Base-by-base conservation (phyloP, 2,329 filamentous ascomycete genomes). In the Ascochyta fabae region DNA sequence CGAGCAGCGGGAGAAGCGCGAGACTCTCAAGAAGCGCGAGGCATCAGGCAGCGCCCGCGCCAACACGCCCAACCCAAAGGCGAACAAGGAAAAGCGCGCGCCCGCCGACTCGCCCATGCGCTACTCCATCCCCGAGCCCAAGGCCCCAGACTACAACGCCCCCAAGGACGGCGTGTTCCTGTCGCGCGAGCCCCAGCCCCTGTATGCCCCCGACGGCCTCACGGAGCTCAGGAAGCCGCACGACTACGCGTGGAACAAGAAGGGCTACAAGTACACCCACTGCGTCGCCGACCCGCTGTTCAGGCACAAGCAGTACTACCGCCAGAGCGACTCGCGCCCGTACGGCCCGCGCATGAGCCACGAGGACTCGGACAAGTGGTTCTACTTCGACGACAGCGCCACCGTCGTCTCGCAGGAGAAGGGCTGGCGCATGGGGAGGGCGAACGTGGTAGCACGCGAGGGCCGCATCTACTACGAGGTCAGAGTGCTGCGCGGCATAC, bases 401-500 rank as follows among this genome's bases (percentile, higher is more conserved):
- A 85, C 84, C 19, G 87, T 92, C 44, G 86, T 97, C 48, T 96
- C 91, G 0, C 96, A 95, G 13, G 88, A 94, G 64, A 96, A 96
- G 75, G 93, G 95, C 8, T 97, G 95, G 83, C 86, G 96, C 56
- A 95, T 94, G 82, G 89, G 90, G 2, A 86, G 94, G 35, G 92
- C 91, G 12, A 99, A 99, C 68, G 89, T 98, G 0, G 92, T 90
- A 23, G 90, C 93, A 4, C 84, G 95, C 41, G 91, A 98, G 75
- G 95, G 95, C 0, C 86, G 90, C 29, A 92, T 91, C 81, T 99
- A 96, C 75, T 99, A 92, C 82, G 95, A 99, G 77, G 92, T 94
- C 75, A 93, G 90, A 69, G 86, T 99, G 49, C 88, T 93, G 9
- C 86, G 88, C 62, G 95, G 95, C 33, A 87, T 91, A 38, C 80